Evolutionary conservation across 78 protist genomes (phyloP).

Genomic region (Dictyostelium capitatum): DNA sequence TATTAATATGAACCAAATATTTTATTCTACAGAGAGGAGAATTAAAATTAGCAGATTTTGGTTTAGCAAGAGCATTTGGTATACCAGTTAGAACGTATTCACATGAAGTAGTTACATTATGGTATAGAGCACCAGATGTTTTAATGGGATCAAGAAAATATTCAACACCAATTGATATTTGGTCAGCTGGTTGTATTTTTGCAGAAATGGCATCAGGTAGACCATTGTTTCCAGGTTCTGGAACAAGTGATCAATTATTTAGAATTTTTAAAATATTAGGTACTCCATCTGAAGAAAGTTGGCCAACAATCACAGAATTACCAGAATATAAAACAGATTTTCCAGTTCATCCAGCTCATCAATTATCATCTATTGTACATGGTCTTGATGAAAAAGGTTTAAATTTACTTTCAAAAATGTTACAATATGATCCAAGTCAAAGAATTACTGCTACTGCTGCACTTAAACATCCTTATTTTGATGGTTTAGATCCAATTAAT

Average conservation of each 20-base stretch:
- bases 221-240: constrained; percentile 98
- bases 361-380: constrained; percentile 65
- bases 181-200: constrained; percentile 99
- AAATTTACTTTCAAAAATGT: constrained; percentile 85
- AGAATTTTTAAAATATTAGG: constrained; percentile 96
- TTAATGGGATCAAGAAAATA: constrained; percentile 97
- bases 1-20: not conserved
- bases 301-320: constrained; percentile 93
- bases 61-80: constrained; percentile 99
- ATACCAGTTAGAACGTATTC: constrained; percentile 99
- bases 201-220: constrained; percentile 96
- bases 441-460: constrained; percentile 96
- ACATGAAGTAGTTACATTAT: constrained; percentile 99
- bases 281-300: constrained; percentile 94
- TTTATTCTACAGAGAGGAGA: constrained; percentile 74
- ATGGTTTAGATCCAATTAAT: constrained; percentile 65
- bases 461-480: constrained; percentile 95
- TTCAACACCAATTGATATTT: constrained; percentile 98
- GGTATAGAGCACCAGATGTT: constrained; percentile 99
- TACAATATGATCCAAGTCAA: constrained; percentile 93
- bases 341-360: constrained; percentile 27
- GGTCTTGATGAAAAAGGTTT: constrained; percentile 78
- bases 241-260: constrained; percentile 95
- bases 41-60: constrained; percentile 99
- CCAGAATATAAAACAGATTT: constrained; percentile 93